Conservation (phyloP, 306 rosid genomes). For the Senna siamea region DNA sequence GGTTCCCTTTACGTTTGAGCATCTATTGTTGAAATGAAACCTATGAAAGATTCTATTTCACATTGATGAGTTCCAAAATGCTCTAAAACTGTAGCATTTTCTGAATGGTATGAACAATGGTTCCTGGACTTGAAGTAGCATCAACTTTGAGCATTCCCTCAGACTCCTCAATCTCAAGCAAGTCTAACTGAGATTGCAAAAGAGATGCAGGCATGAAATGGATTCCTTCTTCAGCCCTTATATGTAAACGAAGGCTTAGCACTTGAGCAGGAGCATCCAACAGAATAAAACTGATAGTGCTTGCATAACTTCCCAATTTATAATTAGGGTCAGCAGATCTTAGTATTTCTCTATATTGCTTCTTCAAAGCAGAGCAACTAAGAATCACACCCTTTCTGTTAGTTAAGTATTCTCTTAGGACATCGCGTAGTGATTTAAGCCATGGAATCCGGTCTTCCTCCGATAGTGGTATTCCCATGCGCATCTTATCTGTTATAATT, state of each 20-base stretch:
- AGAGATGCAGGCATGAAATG: conserved; percentile 91
- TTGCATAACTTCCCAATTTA: conserved; percentile 42
- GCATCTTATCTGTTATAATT: conserved; percentile 70
- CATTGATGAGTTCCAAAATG: too few species aligned
- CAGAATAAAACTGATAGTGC: conserved; percentile 64
- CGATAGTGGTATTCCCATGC: conserved; percentile 69
- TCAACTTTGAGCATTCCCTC: conserved; percentile 70
- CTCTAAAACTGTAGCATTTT: conserved; percentile 25
- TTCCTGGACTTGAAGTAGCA: conserved; percentile 57
- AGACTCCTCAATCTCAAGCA: conserved; percentile 66
- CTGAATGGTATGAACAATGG: conserved; percentile 44
- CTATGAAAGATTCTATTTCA: too few species aligned
- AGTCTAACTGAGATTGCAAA: conserved; percentile 75
- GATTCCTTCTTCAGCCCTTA: conserved; percentile 72
- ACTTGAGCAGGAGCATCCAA: conserved; percentile 74
- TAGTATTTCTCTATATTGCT: conserved; percentile 67
- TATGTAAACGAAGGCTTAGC: conserved; percentile 53
- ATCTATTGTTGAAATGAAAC: too few species aligned
- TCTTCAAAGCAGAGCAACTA: conserved; percentile 84
- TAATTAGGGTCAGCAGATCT: conserved; percentile 73
- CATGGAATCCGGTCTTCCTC: conserved; percentile 84
- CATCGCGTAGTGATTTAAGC: conserved; percentile 67
- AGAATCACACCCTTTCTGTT: conserved; percentile 50
- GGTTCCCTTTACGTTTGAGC: too few species aligned
- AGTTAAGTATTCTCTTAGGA: conserved; percentile 41